These are phyloP conservation scores for Populus simonii DNA, from an alignment of 345 rosid genomes.

Conservation along the genomic window DNA sequence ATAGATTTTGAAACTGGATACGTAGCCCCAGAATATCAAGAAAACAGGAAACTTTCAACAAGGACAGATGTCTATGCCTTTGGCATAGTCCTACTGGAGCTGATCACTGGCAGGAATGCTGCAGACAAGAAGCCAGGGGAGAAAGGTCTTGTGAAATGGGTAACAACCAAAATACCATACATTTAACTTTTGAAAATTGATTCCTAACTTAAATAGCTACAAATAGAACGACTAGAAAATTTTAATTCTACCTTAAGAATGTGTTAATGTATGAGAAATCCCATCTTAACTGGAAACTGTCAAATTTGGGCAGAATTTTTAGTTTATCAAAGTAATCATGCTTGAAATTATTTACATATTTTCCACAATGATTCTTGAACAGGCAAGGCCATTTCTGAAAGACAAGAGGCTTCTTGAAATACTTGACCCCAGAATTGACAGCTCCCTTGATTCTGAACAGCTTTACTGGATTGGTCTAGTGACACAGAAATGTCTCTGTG, in stretches of 20 bases:
- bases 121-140: conserved; percentile 9
- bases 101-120: conserved; percentile 29
- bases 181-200: neutral
- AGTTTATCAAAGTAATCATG: too few relatives aligned
- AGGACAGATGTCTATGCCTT: conserved; percentile 40
- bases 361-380: neutral
- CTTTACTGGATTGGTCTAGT: conserved; percentile 35
- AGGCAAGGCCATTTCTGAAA: conserved; percentile 37
- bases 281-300: too few relatives aligned
- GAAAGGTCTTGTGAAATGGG: conserved; percentile 30
- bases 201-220: neutral
- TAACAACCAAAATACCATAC: conserved; percentile 11
- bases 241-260: too few relatives aligned
- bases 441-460: conserved; percentile 26
- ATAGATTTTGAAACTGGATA: conserved; percentile 8
- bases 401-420: conserved; percentile 27
- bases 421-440: conserved; percentile 24
- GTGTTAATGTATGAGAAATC: too few relatives aligned
- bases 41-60: conserved; percentile 19
- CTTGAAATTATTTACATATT: too few relatives aligned
- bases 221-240: neutral
- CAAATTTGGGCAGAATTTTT: too few relatives aligned
- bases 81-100: conserved; percentile 40
- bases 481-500: conserved; percentile 26
- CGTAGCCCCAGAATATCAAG: conserved; percentile 35